Conservation (phyloP, 176 grass and related monocot species). For the Carex myosuroides region DNA sequence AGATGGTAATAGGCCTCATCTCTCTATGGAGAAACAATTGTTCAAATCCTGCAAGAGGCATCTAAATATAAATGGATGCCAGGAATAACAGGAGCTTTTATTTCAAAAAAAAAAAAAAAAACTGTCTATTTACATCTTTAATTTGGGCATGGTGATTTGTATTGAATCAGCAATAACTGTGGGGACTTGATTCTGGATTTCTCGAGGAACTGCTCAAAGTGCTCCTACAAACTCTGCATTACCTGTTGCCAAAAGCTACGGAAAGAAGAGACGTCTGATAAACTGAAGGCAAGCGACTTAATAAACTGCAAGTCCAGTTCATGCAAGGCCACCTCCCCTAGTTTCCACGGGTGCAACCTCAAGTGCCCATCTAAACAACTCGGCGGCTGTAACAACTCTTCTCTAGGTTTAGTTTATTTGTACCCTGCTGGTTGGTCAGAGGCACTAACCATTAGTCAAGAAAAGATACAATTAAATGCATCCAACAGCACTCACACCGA, state of each 20-base stretch:
- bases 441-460: conserved; percentile 42
- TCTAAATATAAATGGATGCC: too few relatives aligned
- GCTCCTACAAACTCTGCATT: conserved; percentile 78
- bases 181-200: conserved; percentile 40
- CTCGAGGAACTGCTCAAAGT: conserved; percentile 65
- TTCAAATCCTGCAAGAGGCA: too few relatives aligned
- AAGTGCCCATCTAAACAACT: conserved; percentile 75
- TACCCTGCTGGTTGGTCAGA: conserved; percentile 39
- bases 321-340: background rate
- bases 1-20: too few relatives aligned
- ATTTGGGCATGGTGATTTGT: conserved; percentile 13
- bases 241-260: conserved; percentile 72
- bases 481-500: conserved; percentile 38
- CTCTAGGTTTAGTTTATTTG: conserved; percentile 52
- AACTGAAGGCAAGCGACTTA: conserved; percentile 4
- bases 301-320: conserved; percentile 4
- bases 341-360: conserved; percentile 25
- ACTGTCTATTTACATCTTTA: background rate
- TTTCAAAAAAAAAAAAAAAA: background rate
- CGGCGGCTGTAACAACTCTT: conserved; percentile 65
- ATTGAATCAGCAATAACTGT: conserved; percentile 69
- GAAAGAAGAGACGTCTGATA: conserved; percentile 32
- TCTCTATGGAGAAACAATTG: too few relatives aligned
- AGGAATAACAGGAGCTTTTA: too few relatives aligned
- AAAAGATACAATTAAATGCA: conserved; percentile 34